Conservation (phyloP, 352 stramenopile species). For the Aphanomyces stellatus region DNA sequence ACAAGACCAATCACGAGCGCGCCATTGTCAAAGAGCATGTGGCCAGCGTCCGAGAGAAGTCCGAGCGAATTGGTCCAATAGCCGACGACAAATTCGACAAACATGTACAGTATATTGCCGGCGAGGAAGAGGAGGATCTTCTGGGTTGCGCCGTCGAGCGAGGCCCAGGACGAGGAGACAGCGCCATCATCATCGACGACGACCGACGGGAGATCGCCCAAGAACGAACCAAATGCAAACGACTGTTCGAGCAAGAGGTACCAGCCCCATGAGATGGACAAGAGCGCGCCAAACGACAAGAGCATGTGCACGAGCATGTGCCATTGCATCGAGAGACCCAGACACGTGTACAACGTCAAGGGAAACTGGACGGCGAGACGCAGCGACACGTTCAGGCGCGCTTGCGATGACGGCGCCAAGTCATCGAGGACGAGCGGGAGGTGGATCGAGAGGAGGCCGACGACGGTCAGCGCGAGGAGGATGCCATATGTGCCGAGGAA, state of each 20-base stretch:
- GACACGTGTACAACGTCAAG: background rate
- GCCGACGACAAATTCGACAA: conserved; percentile 78
- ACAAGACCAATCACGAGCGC: conserved; percentile 77
- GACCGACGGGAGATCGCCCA: background rate
- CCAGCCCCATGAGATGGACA: conserved; percentile 11
- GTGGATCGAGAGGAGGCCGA: background rate
- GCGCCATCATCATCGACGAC: background rate
- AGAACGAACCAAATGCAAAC: background rate
- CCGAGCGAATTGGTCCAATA: conserved; percentile 78
- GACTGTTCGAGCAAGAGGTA: background rate
- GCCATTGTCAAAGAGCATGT: conserved; percentile 86
- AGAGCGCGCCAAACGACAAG: conserved; percentile 1
- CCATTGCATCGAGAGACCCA: background rate
- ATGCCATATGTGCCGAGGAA: background rate
- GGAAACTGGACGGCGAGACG: conserved; percentile 9
- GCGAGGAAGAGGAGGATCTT: conserved; percentile 78
- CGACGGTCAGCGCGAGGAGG: background rate
- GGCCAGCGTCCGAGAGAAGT: conserved; percentile 76
- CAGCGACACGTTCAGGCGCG: background rate
- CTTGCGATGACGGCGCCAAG: background rate
- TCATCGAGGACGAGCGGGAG: background rate
- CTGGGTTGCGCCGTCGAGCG: conserved; percentile 22
- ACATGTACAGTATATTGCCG: conserved; percentile 80
- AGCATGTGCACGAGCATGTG: conserved; percentile 4
- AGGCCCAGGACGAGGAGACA: background rate